These are phyloP conservation scores for Whalleya microplaca DNA, from an alignment of 2,329 filamentous ascomycete genomes.

Conservation along the genomic window DNA sequence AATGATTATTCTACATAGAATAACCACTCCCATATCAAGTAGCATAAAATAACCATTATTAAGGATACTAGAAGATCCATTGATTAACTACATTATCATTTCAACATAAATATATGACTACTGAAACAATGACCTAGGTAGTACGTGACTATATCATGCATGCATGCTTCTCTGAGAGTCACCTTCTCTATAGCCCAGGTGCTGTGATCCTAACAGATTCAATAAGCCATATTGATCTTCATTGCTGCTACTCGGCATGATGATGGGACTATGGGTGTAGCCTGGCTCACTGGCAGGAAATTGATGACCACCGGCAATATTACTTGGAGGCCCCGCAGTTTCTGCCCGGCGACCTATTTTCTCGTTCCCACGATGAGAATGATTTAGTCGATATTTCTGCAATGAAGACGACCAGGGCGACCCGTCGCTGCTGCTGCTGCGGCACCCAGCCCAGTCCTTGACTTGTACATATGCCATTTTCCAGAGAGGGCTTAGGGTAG, in stretches of 20 bases:
- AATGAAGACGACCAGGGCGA: constrained; percentile 21
- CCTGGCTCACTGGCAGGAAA: constrained; percentile 3
- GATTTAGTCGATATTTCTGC: constrained; percentile 8
- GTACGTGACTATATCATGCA: background rate
- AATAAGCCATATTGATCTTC: constrained; percentile 20
- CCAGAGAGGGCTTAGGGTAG: constrained; percentile 26
- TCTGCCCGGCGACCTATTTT: constrained; percentile 6
- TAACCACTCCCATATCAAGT: too few relatives aligned
- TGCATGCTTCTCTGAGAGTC: constrained; percentile 8
- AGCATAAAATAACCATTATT: too few relatives aligned
- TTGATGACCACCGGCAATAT: background rate
- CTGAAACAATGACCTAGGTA: too few relatives aligned
- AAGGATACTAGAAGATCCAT: too few relatives aligned
- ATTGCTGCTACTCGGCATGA: constrained; percentile 7
- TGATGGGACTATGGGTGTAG: background rate
- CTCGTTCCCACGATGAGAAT: constrained; percentile 7
- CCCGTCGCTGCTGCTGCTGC: constrained; percentile 1
- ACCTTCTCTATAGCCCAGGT: constrained; percentile 2
- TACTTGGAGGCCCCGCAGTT: constrained; percentile 1
- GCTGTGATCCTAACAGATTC: constrained; percentile 9
- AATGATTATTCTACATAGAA: too few relatives aligned
- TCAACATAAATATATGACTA: too few relatives aligned
- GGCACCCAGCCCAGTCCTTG: constrained; percentile 15
- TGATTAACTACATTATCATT: too few relatives aligned
- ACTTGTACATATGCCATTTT: constrained; percentile 17